Percentiles rank a stretch among this genome's conserved stretches.
Conservation (phyloP, 1,284 basidiomycete genomes). For the Cutaneotrichosporon arboriforme region DNA sequence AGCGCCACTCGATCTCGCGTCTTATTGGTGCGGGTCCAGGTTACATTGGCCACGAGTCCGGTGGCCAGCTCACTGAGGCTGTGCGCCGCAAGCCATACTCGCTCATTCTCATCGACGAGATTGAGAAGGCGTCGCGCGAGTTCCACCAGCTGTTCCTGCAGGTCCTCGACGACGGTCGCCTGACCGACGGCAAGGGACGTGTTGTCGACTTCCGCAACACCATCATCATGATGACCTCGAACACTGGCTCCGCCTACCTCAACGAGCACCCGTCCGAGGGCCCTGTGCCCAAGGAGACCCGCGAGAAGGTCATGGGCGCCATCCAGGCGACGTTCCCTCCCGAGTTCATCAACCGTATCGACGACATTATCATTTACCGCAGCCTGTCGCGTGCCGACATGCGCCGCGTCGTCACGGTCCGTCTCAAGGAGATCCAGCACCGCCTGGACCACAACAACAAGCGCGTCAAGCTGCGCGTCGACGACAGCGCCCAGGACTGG, state of each 20-base stretch:
- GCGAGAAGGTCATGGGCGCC: constrained; percentile 50
- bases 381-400: constrained; percentile 52
- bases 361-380: constrained; percentile 55
- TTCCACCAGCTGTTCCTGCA: constrained; percentile 57
- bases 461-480: constrained; percentile 73
- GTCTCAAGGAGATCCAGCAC: constrained; percentile 57
- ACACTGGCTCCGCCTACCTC: constrained; percentile 54
- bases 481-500: constrained; percentile 72
- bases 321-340: constrained; percentile 54
- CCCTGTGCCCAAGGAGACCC: constrained; percentile 42
- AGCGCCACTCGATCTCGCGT: constrained; percentile 54
- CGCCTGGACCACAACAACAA: constrained; percentile 65
- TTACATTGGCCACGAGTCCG: constrained; percentile 56
- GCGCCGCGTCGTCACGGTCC: constrained; percentile 52
- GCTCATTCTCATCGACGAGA: constrained; percentile 49
- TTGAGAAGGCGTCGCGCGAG: constrained; percentile 55
- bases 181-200: constrained; percentile 50
- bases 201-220: constrained; percentile 48
- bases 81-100: constrained; percentile 51
- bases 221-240: constrained; percentile 54
- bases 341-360: constrained; percentile 56
- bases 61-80: constrained; percentile 54
- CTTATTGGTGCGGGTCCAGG: constrained; percentile 55
- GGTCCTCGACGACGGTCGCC: constrained; percentile 55
- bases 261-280: constrained; percentile 52